Conservation (phyloP, 225 moss, liverwort and hornwort genomes). For the Bryum argenteum region DNA sequence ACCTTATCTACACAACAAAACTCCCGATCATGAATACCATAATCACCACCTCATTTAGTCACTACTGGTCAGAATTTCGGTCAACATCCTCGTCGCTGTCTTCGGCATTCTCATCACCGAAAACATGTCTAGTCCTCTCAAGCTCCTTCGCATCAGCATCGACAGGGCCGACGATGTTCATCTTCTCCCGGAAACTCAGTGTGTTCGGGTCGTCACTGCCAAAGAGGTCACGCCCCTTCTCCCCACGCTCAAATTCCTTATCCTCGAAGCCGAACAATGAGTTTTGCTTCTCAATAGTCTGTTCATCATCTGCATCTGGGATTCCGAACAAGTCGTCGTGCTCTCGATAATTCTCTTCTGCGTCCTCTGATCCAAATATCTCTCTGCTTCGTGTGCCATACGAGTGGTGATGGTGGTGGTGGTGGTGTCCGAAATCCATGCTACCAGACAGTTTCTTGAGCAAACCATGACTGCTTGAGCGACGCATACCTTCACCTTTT, state of each 20-base stretch:
- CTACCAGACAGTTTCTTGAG: background rate
- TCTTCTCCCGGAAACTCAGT: slow-evolving; percentile 14
- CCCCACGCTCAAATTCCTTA: slow-evolving; percentile 19
- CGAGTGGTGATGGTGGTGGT: slow-evolving; percentile 3
- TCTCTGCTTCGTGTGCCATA: slow-evolving; percentile 31
- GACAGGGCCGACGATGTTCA: slow-evolving; percentile 18
- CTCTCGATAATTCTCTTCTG: slow-evolving; percentile 14
- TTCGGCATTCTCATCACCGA: slow-evolving; percentile 32
- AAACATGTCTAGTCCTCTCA: slow-evolving; percentile 22
- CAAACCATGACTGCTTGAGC: background rate
- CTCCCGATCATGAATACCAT: background rate
- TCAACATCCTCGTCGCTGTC: slow-evolving; percentile 19
- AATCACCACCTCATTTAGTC: background rate
- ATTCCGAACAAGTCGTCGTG: slow-evolving; percentile 30
- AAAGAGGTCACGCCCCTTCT: slow-evolving; percentile 26
- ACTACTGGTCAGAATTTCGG: background rate
- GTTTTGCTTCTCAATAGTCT: background rate
- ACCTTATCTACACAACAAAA: too few species aligned
- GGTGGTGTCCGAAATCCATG: slow-evolving; percentile 6
- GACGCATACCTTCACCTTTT: background rate
- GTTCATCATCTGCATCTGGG: background rate
- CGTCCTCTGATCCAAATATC: slow-evolving; percentile 28
- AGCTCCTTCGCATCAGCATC: background rate
- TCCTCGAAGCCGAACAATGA: slow-evolving; percentile 35
- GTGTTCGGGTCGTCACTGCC: slow-evolving; percentile 29